These are phyloP conservation scores for Marasmius tenuissimus DNA, from an alignment of 1,284 basidiomycete genomes.

Conservation along the genomic window DNA sequence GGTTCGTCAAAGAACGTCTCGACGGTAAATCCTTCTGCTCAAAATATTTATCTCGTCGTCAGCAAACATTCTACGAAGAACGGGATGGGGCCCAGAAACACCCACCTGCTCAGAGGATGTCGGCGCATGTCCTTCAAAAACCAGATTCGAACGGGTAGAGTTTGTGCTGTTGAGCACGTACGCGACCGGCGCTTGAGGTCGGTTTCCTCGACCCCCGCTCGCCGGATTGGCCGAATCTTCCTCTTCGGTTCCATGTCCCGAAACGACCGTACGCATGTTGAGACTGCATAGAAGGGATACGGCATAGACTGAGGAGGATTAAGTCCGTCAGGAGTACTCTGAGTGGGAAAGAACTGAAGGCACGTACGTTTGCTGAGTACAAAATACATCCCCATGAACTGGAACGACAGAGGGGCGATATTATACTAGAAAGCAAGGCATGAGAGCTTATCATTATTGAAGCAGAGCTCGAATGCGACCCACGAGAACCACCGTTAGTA, in stretches of 20 bases:
- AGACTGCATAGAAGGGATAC: not conserved
- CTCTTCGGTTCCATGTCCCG: not conserved
- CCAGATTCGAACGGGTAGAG: too few relatives aligned
- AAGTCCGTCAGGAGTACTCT: not conserved
- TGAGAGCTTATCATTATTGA: not conserved
- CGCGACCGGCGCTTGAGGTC: too few relatives aligned
- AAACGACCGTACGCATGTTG: not conserved
- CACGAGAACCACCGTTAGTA: not conserved
- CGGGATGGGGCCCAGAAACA: too few relatives aligned
- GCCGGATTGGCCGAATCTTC: not conserved
- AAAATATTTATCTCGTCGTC: too few relatives aligned
- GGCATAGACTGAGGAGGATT: not conserved
- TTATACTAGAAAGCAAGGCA: not conserved
- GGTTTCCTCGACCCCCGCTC: not conserved
- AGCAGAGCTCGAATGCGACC: not conserved
- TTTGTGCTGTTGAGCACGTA: too few relatives aligned
- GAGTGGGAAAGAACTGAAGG: not conserved
- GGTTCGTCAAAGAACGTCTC: too few relatives aligned
- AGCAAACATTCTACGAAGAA: too few relatives aligned
- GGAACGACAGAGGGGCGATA: not conserved
- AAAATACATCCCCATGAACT: not conserved
- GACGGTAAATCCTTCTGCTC: too few relatives aligned
- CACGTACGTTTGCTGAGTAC: not conserved
- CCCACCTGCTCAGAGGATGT: too few relatives aligned
- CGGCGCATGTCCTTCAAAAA: too few relatives aligned